phyloP scores from a whole-genome alignment of 2,329 filamentous ascomycete genomes.

The Escovopsis sp. region DNA sequence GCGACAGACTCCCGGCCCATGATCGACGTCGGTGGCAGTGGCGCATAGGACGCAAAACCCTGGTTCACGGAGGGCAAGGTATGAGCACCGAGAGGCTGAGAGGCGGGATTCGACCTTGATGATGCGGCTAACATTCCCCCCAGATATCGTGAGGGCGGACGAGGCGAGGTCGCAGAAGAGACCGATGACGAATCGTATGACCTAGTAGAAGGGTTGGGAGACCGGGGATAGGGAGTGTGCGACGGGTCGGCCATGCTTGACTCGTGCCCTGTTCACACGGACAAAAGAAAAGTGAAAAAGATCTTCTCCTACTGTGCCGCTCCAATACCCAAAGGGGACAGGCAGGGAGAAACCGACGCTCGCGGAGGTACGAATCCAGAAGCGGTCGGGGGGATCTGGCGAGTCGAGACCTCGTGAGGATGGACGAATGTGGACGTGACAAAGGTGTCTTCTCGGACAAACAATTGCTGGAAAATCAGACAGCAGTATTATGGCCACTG shows the following conservation, averaged over 20 bases:
- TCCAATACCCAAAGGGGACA: too few relatives aligned
- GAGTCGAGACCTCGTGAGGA: too few relatives aligned
- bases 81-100: slow-evolving; percentile 38
- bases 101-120: slow-evolving; percentile 31
- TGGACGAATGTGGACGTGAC: too few relatives aligned
- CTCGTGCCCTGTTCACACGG: slow-evolving; percentile 8
- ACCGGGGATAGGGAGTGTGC: slow-evolving; percentile 44
- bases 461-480: too few relatives aligned
- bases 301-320: too few relatives aligned
- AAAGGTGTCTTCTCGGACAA: too few relatives aligned
- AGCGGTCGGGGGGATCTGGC: too few relatives aligned
- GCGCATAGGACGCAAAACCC: slow-evolving; percentile 38
- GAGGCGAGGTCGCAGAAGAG: slow-evolving; percentile 45
- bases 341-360: too few relatives aligned
- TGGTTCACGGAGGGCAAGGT: slow-evolving; percentile 31
- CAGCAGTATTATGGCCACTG: too few relatives aligned
- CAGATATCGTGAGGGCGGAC: slow-evolving; percentile 35
- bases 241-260: slow-evolving; percentile 35
- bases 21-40: slow-evolving; percentile 30
- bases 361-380: too few relatives aligned
- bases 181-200: slow-evolving; percentile 51
- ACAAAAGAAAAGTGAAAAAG: background rate
- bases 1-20: slow-evolving; percentile 45
- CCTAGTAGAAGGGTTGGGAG: slow-evolving; percentile 43
- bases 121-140: slow-evolving; percentile 36